Evolutionary conservation across 306 rosid genomes (phyloP).

Genomic region (Cicer pinnatifidum): DNA sequence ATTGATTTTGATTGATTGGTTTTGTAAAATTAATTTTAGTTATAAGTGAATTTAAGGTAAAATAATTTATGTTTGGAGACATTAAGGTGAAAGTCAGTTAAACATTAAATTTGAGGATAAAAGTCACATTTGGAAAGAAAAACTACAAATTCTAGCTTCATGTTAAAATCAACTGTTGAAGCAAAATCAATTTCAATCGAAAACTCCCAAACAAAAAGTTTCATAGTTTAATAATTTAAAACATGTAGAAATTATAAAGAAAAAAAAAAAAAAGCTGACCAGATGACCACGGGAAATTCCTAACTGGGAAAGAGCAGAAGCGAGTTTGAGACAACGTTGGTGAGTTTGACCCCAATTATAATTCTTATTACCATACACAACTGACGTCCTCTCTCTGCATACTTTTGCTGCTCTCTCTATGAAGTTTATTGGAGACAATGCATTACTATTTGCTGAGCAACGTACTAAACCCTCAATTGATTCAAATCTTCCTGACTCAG

Average conservation of each 20-base stretch:
- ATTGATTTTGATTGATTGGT: no score
- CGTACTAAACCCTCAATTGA: slow-evolving; percentile 68
- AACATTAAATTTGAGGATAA: no score
- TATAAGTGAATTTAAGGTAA: no score
- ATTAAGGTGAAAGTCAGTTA: no score
- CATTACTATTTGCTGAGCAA: slow-evolving; percentile 66
- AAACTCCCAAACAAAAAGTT: no score
- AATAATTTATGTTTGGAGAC: no score
- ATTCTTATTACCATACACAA: slow-evolving; percentile 60
- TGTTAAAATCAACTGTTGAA: no score
- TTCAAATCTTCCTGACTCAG: slow-evolving; percentile 57
- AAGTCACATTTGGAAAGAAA: no score
- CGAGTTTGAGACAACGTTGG: slow-evolving; percentile 67
- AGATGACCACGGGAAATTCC: slow-evolving; percentile 79
- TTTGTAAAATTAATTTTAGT: no score
- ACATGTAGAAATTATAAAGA: not conserved
- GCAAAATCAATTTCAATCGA: no score
- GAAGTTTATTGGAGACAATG: slow-evolving; percentile 77
- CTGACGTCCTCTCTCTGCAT: slow-evolving; percentile 61
- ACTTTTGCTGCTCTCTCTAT: slow-evolving; percentile 77
- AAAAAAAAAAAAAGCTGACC: slow-evolving; percentile 46
- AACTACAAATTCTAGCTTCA: no score
- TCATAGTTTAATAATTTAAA: no score
- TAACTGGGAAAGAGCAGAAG: slow-evolving; percentile 69
- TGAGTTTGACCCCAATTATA: slow-evolving; percentile 75